Conservation (phyloP, 2,329 filamentous ascomycete genomes). For the Ustulina deusta region DNA sequence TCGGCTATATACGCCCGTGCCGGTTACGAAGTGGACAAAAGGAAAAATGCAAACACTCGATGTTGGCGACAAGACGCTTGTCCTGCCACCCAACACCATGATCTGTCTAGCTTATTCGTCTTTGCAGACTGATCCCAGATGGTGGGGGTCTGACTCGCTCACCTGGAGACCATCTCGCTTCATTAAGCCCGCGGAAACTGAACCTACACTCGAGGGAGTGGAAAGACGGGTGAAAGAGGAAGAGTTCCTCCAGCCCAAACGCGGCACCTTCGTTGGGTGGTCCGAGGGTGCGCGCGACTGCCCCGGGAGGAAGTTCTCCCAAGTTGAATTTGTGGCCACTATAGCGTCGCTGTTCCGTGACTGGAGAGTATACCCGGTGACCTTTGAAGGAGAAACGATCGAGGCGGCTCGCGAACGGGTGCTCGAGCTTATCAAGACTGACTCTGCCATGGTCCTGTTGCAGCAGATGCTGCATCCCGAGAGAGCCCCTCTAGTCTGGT, state of each 20-base stretch:
- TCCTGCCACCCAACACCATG: slow-evolving; percentile 44
- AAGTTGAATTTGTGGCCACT: slow-evolving; percentile 50
- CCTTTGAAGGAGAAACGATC: slow-evolving; percentile 35
- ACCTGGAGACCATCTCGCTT: slow-evolving; percentile 47
- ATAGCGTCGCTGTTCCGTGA: slow-evolving; percentile 50
- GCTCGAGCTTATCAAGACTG: slow-evolving; percentile 27
- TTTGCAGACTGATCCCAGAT: slow-evolving; percentile 45
- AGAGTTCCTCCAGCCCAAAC: slow-evolving; percentile 34
- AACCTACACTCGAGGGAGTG: not conserved
- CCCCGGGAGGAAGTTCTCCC: slow-evolving; percentile 50
- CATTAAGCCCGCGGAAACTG: slow-evolving; percentile 33
- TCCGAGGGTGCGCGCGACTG: slow-evolving; percentile 50
- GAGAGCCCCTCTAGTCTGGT: slow-evolving; percentile 26
- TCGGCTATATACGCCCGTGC: slow-evolving; percentile 55
- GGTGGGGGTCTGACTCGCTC: slow-evolving; percentile 46
- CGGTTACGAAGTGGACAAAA: slow-evolving; percentile 45
- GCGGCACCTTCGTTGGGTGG: slow-evolving; percentile 47
- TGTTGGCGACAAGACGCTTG: slow-evolving; percentile 37
- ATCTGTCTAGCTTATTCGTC: slow-evolving; percentile 40
- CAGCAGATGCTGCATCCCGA: slow-evolving; percentile 35
- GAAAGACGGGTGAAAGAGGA: slow-evolving; percentile 22
- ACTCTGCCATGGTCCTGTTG: slow-evolving; percentile 31
- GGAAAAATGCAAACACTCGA: slow-evolving; percentile 33
- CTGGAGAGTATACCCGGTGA: slow-evolving; percentile 44
- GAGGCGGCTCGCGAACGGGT: slow-evolving; percentile 17